Evolutionary conservation across 2,329 filamentous ascomycete genomes (phyloP).

Genomic region (Pseudocercospora fuligena): DNA sequence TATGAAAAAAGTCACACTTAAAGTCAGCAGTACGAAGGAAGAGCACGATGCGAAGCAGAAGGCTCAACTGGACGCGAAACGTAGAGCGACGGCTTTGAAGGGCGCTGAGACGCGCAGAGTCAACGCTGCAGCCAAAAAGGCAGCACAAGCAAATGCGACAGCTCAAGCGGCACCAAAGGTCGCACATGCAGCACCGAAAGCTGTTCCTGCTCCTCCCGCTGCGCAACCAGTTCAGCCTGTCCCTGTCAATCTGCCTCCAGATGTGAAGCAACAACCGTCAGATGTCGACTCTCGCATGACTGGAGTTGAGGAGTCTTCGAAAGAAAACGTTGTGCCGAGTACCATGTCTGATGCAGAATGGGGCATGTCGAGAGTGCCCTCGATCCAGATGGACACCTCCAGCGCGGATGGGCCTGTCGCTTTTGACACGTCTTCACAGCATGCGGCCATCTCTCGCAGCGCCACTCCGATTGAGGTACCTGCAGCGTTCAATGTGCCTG

Average conservation of each 20-base stretch:
- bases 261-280: background rate
- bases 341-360: background rate
- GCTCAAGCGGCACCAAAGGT: background rate
- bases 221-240: background rate
- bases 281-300: background rate
- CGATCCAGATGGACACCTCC: conserved; percentile 8
- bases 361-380: background rate
- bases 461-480: conserved; percentile 9
- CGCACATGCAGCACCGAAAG: background rate
- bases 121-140: conserved; percentile 42
- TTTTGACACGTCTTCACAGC: background rate
- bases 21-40: conserved; percentile 59
- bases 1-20: conserved; percentile 63
- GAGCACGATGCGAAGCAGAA: conserved; percentile 54
- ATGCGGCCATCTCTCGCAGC: background rate
- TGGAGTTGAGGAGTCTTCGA: background rate
- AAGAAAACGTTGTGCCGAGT: conserved; percentile 11
- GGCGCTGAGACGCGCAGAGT: conserved; percentile 40
- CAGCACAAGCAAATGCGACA: conserved; percentile 19
- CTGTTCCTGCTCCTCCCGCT: background rate
- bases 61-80: conserved; percentile 52
- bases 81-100: conserved; percentile 39
- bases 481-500: conserved; percentile 8
- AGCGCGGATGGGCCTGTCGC: background rate
- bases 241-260: background rate